A percentile compares a stretch with the other conserved stretches of the same genome.
Evolutionary conservation across 139 green algal genomes (phyloP).

Genomic region (Raphidocelis subcapitata): DNA sequence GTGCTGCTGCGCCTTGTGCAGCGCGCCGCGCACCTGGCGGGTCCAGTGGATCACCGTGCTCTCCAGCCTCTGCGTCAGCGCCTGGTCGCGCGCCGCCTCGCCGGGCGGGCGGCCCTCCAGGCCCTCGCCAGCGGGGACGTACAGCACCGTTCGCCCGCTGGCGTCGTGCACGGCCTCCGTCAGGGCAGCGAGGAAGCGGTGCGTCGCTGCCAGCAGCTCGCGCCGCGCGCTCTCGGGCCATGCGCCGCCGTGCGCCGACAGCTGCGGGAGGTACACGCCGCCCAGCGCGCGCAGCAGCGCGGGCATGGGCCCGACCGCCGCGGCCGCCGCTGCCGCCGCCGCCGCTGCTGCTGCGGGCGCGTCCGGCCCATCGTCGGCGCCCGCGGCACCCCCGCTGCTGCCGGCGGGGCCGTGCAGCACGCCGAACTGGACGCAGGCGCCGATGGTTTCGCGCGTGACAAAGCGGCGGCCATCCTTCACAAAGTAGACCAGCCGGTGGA

Average conservation of each 20-base stretch:
- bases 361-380: too few relatives aligned
- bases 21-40: slow-evolving; percentile 47
- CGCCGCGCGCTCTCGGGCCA: slow-evolving; percentile 76
- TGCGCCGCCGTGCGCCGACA: slow-evolving; percentile 50
- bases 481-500: slow-evolving; percentile 60
- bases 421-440: slow-evolving; percentile 48
- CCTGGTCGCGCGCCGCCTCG: slow-evolving; percentile 50
- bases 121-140: slow-evolving; percentile 64
- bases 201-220: slow-evolving; percentile 71
- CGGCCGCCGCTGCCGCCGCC: background rate
- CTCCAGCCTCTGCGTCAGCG: slow-evolving; percentile 86
- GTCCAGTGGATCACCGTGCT: slow-evolving; percentile 86
- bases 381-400: background rate
- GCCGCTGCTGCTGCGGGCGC: too few relatives aligned
- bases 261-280: slow-evolving; percentile 67
- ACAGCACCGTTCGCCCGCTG: slow-evolving; percentile 78
- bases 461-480: slow-evolving; percentile 59
- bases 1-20: slow-evolving; percentile 12
- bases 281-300: slow-evolving; percentile 65
- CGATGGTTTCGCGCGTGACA: slow-evolving; percentile 59
- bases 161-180: slow-evolving; percentile 70
- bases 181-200: slow-evolving; percentile 82
- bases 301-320: slow-evolving; percentile 39
- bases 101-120: slow-evolving; percentile 5
- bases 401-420: slow-evolving; percentile 18